phyloP scores from a whole-genome alignment of 805 yeast species.

The Cyberlindnera euphorbiiphila region DNA sequence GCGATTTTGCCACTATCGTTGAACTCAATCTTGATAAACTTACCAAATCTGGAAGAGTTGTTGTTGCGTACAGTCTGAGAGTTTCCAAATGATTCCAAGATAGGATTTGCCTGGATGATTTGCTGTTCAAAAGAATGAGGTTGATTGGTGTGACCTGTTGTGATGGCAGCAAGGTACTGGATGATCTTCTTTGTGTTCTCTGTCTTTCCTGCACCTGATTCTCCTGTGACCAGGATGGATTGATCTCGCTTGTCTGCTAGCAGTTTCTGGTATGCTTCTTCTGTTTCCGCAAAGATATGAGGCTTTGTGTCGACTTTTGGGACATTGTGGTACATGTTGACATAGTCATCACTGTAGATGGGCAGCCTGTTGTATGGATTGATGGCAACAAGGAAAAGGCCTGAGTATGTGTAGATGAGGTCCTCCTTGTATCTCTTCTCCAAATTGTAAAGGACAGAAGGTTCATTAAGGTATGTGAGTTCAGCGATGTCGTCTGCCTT shows the following conservation, averaged over 20 bases:
- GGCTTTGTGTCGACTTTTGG: slow-evolving; percentile 56
- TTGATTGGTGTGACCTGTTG: slow-evolving; percentile 34
- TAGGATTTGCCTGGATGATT: slow-evolving; percentile 91
- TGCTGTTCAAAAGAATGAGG: slow-evolving; percentile 64
- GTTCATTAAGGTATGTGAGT: slow-evolving; percentile 88
- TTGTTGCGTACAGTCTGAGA: slow-evolving; percentile 93
- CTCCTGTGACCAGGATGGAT: slow-evolving; percentile 95
- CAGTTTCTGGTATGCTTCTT: slow-evolving; percentile 76
- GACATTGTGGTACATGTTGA: slow-evolving; percentile 51
- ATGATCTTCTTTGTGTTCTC: slow-evolving; percentile 94
- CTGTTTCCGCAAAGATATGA: slow-evolving; percentile 88
- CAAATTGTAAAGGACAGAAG: slow-evolving; percentile 87
- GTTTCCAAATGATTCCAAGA: slow-evolving; percentile 93
- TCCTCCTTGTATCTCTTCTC: slow-evolving; percentile 73
- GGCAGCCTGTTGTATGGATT: slow-evolving; percentile 82
- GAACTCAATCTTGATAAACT: slow-evolving; percentile 85
- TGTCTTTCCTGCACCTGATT: slow-evolving; percentile 98
- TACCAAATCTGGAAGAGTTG: slow-evolving; percentile 95
- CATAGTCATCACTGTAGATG: slow-evolving; percentile 59
- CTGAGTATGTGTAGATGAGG: slow-evolving; percentile 88
- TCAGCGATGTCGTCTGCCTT: slow-evolving; percentile 95
- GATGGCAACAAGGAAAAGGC: slow-evolving; percentile 89
- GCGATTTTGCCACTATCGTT: slow-evolving; percentile 56
- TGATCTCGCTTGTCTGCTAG: slow-evolving; percentile 70
- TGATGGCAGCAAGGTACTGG: slow-evolving; percentile 81